phyloP scores from a whole-genome alignment of 768 basidiomycete species.

The Amanita polypyramis region DNA sequence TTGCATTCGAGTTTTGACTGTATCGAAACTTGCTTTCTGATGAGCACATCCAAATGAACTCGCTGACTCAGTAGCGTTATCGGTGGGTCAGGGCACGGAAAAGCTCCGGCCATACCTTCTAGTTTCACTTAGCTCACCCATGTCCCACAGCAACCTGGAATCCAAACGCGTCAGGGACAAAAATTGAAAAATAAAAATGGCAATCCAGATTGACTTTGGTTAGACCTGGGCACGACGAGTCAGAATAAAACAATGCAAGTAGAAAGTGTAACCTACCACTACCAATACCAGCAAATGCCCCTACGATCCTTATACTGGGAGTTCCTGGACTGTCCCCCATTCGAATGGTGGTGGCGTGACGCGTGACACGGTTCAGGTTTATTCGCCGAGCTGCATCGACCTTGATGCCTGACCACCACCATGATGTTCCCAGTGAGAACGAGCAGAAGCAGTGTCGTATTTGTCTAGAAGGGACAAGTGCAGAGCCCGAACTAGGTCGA shows the following conservation, averaged over 20 bases:
- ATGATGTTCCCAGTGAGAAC: slow-evolving; percentile 1
- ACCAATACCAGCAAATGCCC: slow-evolving; percentile 48
- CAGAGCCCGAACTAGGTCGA: slow-evolving; percentile 53
- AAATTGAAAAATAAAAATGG: not conserved
- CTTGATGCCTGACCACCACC: slow-evolving; percentile 6
- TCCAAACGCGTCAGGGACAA: not conserved
- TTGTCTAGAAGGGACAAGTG: slow-evolving; percentile 60
- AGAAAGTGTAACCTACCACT: slow-evolving; percentile 34
- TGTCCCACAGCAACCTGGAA: slow-evolving; percentile 62
- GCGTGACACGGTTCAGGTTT: slow-evolving; percentile 1
- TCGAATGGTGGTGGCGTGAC: slow-evolving; percentile 3
- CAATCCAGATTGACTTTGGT: slow-evolving; percentile 31
- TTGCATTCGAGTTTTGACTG: slow-evolving; percentile 64
- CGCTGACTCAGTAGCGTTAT: slow-evolving; percentile 3
- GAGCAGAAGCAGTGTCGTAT: slow-evolving; percentile 74
- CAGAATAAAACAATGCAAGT: not conserved
- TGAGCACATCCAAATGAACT: slow-evolving; percentile 4
- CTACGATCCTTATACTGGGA: slow-evolving; percentile 30
- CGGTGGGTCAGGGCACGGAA: slow-evolving; percentile 3
- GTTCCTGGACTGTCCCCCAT: slow-evolving; percentile 23
- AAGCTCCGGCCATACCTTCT: slow-evolving; percentile 9
- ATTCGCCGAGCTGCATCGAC: not conserved
- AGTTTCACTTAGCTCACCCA: slow-evolving; percentile 30
- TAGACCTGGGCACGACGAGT: slow-evolving; percentile 24
- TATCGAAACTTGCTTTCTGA: slow-evolving; percentile 43